Evolutionary conservation across 208 protist species (phyloP).

Genomic region (Leishmania major): DNA sequence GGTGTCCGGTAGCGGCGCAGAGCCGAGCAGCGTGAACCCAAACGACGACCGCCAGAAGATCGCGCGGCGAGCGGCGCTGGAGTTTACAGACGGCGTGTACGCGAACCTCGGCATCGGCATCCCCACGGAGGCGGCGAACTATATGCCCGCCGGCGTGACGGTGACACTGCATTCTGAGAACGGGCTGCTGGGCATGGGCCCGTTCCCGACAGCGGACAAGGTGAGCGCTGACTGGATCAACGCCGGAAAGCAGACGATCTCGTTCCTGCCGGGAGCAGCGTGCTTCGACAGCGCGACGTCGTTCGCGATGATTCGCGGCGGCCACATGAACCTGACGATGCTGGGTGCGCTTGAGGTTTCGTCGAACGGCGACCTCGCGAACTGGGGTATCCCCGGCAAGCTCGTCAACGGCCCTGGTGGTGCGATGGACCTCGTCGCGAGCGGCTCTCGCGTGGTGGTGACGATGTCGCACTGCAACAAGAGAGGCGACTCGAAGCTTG

Average conservation of each 20-base stretch:
- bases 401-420: conserved; percentile 98
- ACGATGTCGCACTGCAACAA: conserved; percentile 97
- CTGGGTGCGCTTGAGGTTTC: conserved; percentile 96
- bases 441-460: conserved; percentile 94
- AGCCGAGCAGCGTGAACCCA: conserved; percentile 44
- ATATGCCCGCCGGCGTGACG: conserved; percentile 75
- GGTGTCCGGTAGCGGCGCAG: conserved; percentile 30
- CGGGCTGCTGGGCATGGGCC: conserved; percentile 93
- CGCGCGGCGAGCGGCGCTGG: conserved; percentile 92
- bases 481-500: conserved; percentile 94
- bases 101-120: conserved; percentile 98
- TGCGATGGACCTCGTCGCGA: conserved; percentile 96
- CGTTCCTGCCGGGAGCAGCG: conserved; percentile 91
- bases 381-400: conserved; percentile 98
- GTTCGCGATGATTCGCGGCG: conserved; percentile 98
- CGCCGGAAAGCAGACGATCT: conserved; percentile 97
- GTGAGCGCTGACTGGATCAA: conserved; percentile 96
- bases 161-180: conserved; percentile 95
- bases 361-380: conserved; percentile 95
- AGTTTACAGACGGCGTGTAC: conserved; percentile 96
- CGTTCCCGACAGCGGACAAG: conserved; percentile 88
- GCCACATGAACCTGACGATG: conserved; percentile 97
- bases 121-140: conserved; percentile 95
- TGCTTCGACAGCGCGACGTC: conserved; percentile 94
- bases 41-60: conserved; percentile 86